Percentiles rank a stretch among this genome's conserved stretches.
These are phyloP conservation scores for Urtica urens DNA, from an alignment of 306 rosid genomes.

Conservation along the genomic window DNA sequence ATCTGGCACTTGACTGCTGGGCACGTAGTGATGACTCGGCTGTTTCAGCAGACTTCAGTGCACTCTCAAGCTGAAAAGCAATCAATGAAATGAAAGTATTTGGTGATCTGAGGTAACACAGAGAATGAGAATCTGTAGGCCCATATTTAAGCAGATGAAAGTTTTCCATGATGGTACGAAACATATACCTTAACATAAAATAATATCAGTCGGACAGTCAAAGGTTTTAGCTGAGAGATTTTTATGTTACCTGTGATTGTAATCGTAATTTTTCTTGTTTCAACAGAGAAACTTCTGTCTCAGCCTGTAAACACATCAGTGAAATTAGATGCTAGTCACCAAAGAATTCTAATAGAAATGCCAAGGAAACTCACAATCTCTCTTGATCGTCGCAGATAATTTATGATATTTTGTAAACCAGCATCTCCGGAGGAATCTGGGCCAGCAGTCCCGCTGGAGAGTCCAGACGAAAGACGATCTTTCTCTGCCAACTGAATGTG, in stretches of 20 bases:
- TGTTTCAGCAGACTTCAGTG: constrained; percentile 66
- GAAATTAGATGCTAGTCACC: background rate
- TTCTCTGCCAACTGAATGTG: constrained; percentile 87
- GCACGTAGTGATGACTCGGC: constrained; percentile 66
- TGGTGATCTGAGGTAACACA: too few species aligned
- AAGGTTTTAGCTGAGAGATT: too few species aligned
- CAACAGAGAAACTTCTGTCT: constrained; percentile 73
- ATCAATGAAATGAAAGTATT: background rate
- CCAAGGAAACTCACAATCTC: constrained; percentile 54
- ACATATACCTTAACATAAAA: too few species aligned
- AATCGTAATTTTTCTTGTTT: constrained; percentile 80
- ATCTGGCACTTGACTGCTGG: constrained; percentile 63
- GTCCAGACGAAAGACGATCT: constrained; percentile 61
- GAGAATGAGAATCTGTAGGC: background rate
- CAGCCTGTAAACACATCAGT: constrained; percentile 49
- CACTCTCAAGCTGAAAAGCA: constrained; percentile 63
- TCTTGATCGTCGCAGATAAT: constrained; percentile 78
- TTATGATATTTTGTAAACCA: constrained; percentile 65
- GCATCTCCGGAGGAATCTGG: constrained; percentile 35
- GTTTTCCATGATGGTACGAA: too few species aligned
- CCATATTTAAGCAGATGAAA: background rate
- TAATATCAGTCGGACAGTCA: too few species aligned
- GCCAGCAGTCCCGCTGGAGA: constrained; percentile 37
- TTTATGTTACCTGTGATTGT: constrained; percentile 78
- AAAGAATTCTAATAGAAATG: too few species aligned